Base-by-base conservation (phyloP, 2,329 filamentous ascomycete genomes). In the Phialocephala subalpina region DNA sequence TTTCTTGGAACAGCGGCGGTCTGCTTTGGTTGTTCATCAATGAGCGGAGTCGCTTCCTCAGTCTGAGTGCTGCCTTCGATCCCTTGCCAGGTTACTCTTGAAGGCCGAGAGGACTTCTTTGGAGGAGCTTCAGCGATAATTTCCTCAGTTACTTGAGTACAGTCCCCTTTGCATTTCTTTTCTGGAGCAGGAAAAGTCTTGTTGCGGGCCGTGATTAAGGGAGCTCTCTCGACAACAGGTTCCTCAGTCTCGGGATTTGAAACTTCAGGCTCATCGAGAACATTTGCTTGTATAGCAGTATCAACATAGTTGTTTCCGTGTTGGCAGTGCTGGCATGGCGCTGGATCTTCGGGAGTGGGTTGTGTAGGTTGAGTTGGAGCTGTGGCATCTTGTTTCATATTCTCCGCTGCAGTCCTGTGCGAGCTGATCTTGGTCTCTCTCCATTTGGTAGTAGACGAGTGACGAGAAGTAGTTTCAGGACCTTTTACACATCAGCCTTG, bases 141-240 rank as follows among this genome's bases (percentile, higher is more conserved):
- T 3, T 59, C 45, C 14, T 16, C 16, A 25, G 35, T 16, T 8
- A 45, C 38, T 36, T 64, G 53, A 6, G 22, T 16, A 40, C 52
- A 67, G 25, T 63, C 57, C 7, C 49, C 60, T 53, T 40, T 55
- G 56, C 56, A 68, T 16, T 62, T 67, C 11, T 52, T 63, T 16
- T 49, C 6, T 11, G 16, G 25, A 11, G 38, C 27, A 36, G 64
- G 67, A 52, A 67, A 66, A 1, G 69, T 67, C 25, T 69, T 66
- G 38, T 27, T 66, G 27, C 52, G 62, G 36, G 35, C 33, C 20
- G 25, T 52, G 1, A 52, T 33, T 12, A 66, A 20, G 16, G 64
- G 65, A 60, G 45, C 58, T 47, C 60, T 29, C n/a, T 62, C 40
- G 52, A 35, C n/a, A 3, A 57, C 14, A 40, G 35, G 9, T 8